Percentiles rank a stretch among this genome's conserved stretches.
Evolutionary conservation across 2,329 filamentous ascomycete genomes (phyloP).

Genomic region (Colletotrichum orbiculare): DNA sequence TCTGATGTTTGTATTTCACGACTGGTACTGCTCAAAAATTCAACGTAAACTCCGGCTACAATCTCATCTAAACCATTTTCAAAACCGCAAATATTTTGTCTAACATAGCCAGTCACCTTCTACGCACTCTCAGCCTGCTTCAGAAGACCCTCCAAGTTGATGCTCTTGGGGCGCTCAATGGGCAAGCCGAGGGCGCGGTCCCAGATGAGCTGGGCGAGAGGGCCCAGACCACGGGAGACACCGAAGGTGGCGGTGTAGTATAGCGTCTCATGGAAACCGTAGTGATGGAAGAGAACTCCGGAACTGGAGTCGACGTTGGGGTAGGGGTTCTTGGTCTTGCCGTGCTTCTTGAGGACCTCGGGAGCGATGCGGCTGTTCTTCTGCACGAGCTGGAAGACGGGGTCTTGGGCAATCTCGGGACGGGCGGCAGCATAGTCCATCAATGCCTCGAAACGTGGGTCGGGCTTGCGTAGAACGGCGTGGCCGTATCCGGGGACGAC

Average conservation of each 20-base stretch:
- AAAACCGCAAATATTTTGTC: not conserved
- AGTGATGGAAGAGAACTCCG: conserved; percentile 97
- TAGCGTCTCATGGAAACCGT: conserved; percentile 95
- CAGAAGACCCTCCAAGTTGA: conserved; percentile 88
- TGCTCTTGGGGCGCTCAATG: conserved; percentile 98
- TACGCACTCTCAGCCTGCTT: conserved; percentile 68
- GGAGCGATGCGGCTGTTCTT: conserved; percentile 93
- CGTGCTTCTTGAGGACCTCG: conserved; percentile 89
- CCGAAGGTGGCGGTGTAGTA: conserved; percentile 88
- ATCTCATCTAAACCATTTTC: conserved; percentile 5
- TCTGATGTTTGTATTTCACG: too few relatives aligned
- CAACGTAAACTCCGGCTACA: conserved; percentile 25
- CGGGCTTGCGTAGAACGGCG: conserved; percentile 94
- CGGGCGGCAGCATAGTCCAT: conserved; percentile 94
- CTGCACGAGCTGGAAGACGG: conserved; percentile 93
- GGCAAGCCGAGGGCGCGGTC: conserved; percentile 92
- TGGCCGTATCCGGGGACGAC: conserved; percentile 97
- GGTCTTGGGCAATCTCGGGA: conserved; percentile 86
- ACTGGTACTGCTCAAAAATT: not conserved
- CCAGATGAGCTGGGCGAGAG: conserved; percentile 95
- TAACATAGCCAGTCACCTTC: not conserved
- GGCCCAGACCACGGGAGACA: conserved; percentile 79
- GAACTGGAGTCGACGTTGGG: conserved; percentile 96
- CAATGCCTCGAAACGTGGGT: conserved; percentile 94
- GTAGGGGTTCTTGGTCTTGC: conserved; percentile 98